These are phyloP conservation scores for Senecio squalidus DNA, from an alignment of 140 eudicot genomes.

Conservation along the genomic window DNA sequence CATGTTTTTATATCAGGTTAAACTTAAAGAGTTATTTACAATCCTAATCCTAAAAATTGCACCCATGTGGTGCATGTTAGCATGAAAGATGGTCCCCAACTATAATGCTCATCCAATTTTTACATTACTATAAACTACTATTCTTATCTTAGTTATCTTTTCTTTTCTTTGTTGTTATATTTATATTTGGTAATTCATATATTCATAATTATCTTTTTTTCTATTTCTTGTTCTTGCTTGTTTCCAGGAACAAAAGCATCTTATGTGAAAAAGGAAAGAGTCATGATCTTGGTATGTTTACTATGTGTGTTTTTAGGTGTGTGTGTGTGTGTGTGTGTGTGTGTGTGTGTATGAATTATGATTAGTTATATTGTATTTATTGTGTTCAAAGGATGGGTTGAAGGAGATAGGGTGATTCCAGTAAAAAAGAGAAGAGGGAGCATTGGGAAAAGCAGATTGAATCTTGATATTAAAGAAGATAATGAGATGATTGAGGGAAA, in stretches of 20 bases:
- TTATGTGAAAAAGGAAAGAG: constrained; percentile 20
- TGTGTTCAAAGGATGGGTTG: constrained; percentile 36
- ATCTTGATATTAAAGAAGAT: constrained; percentile 18
- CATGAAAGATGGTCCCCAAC: constrained; percentile 75
- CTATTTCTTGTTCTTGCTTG: constrained; percentile 12
- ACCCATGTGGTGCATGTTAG: constrained; percentile 80
- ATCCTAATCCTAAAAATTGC: constrained; percentile 31
- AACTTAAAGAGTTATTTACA: constrained; percentile 29
- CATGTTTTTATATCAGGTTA: constrained; percentile 18
- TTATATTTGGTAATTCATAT: constrained; percentile 4
- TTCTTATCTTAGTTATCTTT: not conserved
- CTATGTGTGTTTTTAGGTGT: not conserved
- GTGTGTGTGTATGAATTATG: not conserved
- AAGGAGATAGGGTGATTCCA: constrained; percentile 44
- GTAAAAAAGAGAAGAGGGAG: constrained; percentile 60
- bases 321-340: not conserved
- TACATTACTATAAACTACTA: constrained; percentile 20
- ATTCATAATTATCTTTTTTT: not conserved
- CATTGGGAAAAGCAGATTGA: constrained; percentile 13
- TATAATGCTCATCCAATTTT: constrained; percentile 5
- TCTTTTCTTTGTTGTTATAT: constrained; percentile 15
- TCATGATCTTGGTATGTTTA: constrained; percentile 34
- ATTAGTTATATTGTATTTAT: constrained; percentile 4
- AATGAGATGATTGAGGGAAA: constrained; percentile 2
- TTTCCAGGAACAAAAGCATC: constrained; percentile 44